A percentile compares a stretch with the other conserved stretches of the same genome.
Evolutionary conservation across 257 asterid genomes (phyloP).

Genomic region (Solanum pinnatisectum): DNA sequence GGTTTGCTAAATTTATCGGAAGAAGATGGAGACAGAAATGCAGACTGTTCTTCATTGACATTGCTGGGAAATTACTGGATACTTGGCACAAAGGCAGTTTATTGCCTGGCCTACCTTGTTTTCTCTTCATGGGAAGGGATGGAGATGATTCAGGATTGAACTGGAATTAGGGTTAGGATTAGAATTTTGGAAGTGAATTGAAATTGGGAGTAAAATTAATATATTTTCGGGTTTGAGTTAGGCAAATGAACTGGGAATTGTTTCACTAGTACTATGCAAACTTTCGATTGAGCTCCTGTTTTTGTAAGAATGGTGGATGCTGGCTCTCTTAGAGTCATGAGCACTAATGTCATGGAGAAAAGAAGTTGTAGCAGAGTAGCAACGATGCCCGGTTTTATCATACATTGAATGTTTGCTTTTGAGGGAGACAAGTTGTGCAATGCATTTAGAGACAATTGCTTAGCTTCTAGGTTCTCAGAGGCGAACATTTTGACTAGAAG

Average conservation of each 20-base stretch:
- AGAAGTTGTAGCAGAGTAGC: too few species aligned
- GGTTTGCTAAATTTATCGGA: not conserved
- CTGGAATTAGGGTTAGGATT: not conserved
- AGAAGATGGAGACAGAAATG: not conserved
- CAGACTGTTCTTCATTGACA: not conserved
- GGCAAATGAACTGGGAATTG: slow-evolving; percentile 37
- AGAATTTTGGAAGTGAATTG: slow-evolving; percentile 3
- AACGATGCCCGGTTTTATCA: too few species aligned
- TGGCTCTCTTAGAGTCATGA: too few species aligned
- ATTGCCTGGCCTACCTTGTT: slow-evolving; percentile 62
- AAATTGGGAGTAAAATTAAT: not conserved
- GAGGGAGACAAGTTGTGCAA: too few species aligned
- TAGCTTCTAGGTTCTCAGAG: too few species aligned
- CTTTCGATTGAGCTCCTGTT: too few species aligned
- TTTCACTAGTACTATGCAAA: too few species aligned
- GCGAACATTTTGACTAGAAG: too few species aligned
- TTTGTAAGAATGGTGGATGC: too few species aligned
- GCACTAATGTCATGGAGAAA: too few species aligned
- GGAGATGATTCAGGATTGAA: slow-evolving; percentile 20
- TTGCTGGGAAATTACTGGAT: slow-evolving; percentile 8
- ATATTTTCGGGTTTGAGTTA: slow-evolving; percentile 9
- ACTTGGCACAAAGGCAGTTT: slow-evolving; percentile 33
- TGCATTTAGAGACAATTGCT: too few species aligned
- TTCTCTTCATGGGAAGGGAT: slow-evolving; percentile 31
- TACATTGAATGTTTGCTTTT: too few species aligned